Evolutionary conservation across 73 alveolate species (phyloP), one percentile per base, ranked within the genome.

Genomic region (Stentor coeruleus): DNA sequence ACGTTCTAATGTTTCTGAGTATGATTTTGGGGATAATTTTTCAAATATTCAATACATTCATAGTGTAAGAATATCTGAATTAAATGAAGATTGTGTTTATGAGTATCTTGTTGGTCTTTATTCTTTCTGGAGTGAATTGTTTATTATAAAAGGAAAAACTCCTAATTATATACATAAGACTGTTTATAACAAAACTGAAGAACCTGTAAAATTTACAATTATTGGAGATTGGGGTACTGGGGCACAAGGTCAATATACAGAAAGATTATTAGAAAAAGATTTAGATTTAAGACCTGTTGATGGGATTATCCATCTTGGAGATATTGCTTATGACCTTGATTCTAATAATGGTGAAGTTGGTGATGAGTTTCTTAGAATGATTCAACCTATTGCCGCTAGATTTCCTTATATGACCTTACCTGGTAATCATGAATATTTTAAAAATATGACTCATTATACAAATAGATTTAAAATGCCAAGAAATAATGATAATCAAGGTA

Each of bases 241-340:
- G 28, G 3, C 73, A 57, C 73, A 57, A 20, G 73, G 73, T n/a
- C n/a, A n/a, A 57, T 57, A 57, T 2, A 57, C 73, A 20, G 15
- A n/a, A 20, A 20, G 28, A n/a, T 31, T 57, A 31, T 20, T 57
- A 31, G 28, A 31, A n/a, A n/a, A 31, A 57, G 73, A 57, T 20
- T 20, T n/a, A 1, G 35, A 57, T 20, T 20, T 57, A 57, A 57
- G 73, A 31, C 35, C 15, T 57, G 15, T 57, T 57, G 73, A 57
- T 2, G 73, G 35, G 73, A 31, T 57, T n/a, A 20, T 57, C 28
- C 73, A 57, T 57, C 28, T 57, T 20, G 73, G 73, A n/a, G 28
- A 57, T 57, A 57, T 57, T 57, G 73, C 73, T 57, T 57, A 57
- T 31, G 15, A n/a, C 15, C 73, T 57, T 57, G 73, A 57, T 57